Conservation (phyloP, 2,329 filamentous ascomycete species). For the Aspergillus japonicus region DNA sequence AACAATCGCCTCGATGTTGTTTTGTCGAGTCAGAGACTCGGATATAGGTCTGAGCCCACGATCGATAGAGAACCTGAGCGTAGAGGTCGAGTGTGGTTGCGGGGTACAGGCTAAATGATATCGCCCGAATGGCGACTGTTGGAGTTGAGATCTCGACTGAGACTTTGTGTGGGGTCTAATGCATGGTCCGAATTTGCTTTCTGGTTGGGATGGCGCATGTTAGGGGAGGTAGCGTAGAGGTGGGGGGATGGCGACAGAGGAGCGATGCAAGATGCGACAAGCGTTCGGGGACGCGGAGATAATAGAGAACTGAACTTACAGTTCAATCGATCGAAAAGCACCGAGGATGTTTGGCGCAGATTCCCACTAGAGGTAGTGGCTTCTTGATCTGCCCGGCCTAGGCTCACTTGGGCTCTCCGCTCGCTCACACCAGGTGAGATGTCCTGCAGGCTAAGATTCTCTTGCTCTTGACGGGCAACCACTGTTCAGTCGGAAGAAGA, state of each 20-base stretch:
- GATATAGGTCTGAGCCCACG: not conserved
- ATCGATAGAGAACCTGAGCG: not conserved
- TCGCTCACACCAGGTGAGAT: not conserved
- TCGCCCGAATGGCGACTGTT: not conserved
- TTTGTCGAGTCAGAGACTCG: not conserved
- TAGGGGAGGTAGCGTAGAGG: not conserved
- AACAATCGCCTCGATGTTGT: not conserved
- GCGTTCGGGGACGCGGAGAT: not conserved
- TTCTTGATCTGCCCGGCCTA: not conserved
- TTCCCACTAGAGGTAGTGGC: not conserved
- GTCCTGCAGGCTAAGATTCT: not conserved
- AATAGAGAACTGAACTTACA: not conserved
- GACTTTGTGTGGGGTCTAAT: constrained; percentile 4
- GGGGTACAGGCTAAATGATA: not conserved
- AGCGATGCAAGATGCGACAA: constrained; percentile 1
- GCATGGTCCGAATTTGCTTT: constrained; percentile 7
- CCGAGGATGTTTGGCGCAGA: not conserved
- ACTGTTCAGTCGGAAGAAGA: no score
- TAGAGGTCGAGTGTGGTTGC: not conserved
- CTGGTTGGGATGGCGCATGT: not conserved
- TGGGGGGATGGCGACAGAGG: not conserved
- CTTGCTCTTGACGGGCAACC: not conserved
- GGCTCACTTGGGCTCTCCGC: not conserved
- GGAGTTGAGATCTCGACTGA: not conserved
- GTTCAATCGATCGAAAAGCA: not conserved